Percentiles rank a stretch among this genome's conserved stretches.
Evolutionary conservation across 2,329 filamentous ascomycete genomes (phyloP).

Genomic region (Cladophialophora carrionii): DNA sequence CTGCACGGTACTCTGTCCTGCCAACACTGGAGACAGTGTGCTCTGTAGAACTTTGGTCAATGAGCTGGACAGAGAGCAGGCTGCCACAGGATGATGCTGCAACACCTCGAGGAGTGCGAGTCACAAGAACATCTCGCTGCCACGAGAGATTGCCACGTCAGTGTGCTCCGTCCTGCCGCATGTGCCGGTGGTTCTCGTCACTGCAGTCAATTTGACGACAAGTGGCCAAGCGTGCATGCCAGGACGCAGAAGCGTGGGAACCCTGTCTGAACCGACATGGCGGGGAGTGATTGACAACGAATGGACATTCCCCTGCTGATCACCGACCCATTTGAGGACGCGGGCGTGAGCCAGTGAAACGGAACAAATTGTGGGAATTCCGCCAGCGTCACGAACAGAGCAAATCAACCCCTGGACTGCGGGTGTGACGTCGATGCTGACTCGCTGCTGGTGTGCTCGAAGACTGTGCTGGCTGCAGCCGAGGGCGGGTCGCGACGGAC

Average conservation of each 20-base stretch:
- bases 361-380: neutral
- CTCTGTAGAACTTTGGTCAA: neutral
- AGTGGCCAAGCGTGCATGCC: slow-evolving; percentile 21
- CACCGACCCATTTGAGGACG: slow-evolving; percentile 12
- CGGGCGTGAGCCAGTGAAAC: neutral
- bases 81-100: neutral
- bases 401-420: neutral
- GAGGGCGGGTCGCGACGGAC: slow-evolving; percentile 21
- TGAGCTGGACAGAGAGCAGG: slow-evolving; percentile 9
- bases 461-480: slow-evolving; percentile 18
- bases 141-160: slow-evolving; percentile 28
- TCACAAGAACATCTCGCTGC: slow-evolving; percentile 20
- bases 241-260: slow-evolving; percentile 23
- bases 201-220: slow-evolving; percentile 5
- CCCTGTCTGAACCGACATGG: slow-evolving; percentile 18
- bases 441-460: slow-evolving; percentile 12
- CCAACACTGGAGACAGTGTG: neutral
- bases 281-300: slow-evolving; percentile 22
- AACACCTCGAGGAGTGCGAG: slow-evolving; percentile 14
- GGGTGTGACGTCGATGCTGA: slow-evolving; percentile 10
- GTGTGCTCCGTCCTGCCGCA: slow-evolving; percentile 17
- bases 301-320: slow-evolving; percentile 30
- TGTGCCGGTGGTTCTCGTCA: slow-evolving; percentile 16
- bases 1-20: slow-evolving; percentile 18
- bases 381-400: neutral